Percentiles rank a stretch among this genome's conserved stretches.
Evolutionary conservation across 495 filamentous ascomycete genomes (phyloP).

Genomic region (Viridothelium virens): DNA sequence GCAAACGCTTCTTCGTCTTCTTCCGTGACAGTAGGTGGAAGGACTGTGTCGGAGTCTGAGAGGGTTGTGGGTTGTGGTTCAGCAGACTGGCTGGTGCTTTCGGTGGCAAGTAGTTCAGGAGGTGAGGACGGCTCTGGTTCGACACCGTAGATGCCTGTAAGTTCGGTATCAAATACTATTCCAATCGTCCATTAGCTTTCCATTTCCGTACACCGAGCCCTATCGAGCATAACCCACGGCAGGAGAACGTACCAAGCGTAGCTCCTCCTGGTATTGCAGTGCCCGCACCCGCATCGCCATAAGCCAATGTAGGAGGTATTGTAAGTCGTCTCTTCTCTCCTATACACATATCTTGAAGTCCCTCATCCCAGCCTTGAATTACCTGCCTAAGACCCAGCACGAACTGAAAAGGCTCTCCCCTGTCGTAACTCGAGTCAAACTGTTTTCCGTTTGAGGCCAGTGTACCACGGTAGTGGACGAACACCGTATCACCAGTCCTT

Average conservation of each 20-base stretch:
- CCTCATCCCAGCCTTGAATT: slow-evolving; percentile 91
- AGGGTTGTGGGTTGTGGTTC: slow-evolving; percentile 15
- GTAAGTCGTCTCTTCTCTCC: slow-evolving; percentile 90
- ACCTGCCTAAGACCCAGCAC: slow-evolving; percentile 70
- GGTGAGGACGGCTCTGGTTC: slow-evolving; percentile 28
- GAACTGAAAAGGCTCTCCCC: slow-evolving; percentile 68
- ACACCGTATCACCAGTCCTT: slow-evolving; percentile 64
- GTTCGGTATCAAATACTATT: slow-evolving; percentile 82
- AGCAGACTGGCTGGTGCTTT: slow-evolving; percentile 13
- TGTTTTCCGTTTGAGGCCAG: slow-evolving; percentile 47
- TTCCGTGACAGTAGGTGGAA: slow-evolving; percentile 5
- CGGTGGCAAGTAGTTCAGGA: background rate
- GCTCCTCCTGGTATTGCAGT: slow-evolving; percentile 65
- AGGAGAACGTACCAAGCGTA: slow-evolving; percentile 52
- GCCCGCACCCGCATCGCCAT: slow-evolving; percentile 66
- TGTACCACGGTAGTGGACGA: slow-evolving; percentile 82
- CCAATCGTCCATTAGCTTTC: too few relatives aligned
- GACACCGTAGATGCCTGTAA: slow-evolving; percentile 81
- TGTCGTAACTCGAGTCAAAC: slow-evolving; percentile 65
- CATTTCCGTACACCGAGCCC: too few relatives aligned
- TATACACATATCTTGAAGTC: slow-evolving; percentile 89
- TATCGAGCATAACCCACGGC: background rate
- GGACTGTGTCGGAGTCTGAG: slow-evolving; percentile 16
- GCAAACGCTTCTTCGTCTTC: slow-evolving; percentile 11
- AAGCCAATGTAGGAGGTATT: slow-evolving; percentile 79